Evolutionary conservation across 176 grass and related monocot species (phyloP).

Genomic region (Carex pumila): DNA sequence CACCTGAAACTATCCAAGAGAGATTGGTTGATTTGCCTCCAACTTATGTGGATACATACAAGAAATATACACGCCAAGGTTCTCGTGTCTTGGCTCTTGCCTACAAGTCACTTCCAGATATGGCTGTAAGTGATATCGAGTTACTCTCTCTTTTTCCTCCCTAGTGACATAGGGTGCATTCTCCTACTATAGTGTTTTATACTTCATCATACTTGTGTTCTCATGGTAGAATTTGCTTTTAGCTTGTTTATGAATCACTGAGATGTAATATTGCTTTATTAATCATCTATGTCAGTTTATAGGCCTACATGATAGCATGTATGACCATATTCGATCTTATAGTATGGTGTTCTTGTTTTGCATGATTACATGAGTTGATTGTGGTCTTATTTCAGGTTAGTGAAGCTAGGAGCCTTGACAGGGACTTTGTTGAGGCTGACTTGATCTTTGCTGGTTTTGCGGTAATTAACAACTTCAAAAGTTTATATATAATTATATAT

Average conservation of each 20-base stretch:
- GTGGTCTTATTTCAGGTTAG: conserved; percentile 65
- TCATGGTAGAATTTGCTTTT: neutral
- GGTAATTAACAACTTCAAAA: conserved; percentile 32
- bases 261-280: conserved; percentile 3
- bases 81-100: conserved; percentile 96
- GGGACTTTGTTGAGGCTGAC: conserved; percentile 71
- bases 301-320: neutral
- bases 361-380: neutral
- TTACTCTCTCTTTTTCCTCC: neutral
- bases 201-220: neutral
- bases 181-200: neutral
- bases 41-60: conserved; percentile 90
- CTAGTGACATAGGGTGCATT: neutral
- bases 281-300: conserved; percentile 12
- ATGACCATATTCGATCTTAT: neutral
- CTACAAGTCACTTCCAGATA: conserved; percentile 82
- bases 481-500: too few species aligned
- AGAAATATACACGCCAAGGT: conserved; percentile 91
- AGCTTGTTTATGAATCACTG: neutral
- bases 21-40: conserved; percentile 76
- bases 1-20: conserved; percentile 97
- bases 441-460: conserved; percentile 96
- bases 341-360: neutral
- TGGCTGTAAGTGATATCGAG: conserved; percentile 59
- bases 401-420: conserved; percentile 92